phyloP scores from a whole-genome alignment of 179 eudicot genomes.

The Silene noctiflora region DNA sequence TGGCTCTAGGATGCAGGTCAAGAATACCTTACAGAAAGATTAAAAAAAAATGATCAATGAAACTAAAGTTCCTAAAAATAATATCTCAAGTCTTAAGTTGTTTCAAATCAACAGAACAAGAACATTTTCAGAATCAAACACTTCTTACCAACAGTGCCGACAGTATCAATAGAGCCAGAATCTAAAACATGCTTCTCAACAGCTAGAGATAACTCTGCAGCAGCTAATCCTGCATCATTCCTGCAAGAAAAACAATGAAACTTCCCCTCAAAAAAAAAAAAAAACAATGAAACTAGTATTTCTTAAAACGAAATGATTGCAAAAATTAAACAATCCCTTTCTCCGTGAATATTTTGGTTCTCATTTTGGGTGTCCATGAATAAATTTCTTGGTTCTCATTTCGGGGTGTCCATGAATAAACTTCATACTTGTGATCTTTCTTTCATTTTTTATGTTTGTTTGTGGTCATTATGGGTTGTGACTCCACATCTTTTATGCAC shows the following conservation, averaged over 20 bases:
- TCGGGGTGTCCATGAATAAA: no score
- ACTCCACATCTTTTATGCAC: no score
- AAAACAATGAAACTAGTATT: not conserved
- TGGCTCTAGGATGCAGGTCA: slow-evolving; percentile 94
- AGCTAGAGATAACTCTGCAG: slow-evolving; percentile 86
- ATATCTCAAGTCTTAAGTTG: not conserved
- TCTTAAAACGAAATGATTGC: not conserved
- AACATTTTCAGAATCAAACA: not conserved
- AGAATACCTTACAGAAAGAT: slow-evolving; percentile 55
- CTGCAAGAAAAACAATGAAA: slow-evolving; percentile 33
- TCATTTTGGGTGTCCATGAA: no score
- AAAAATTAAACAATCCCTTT: not conserved
- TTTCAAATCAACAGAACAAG: not conserved
- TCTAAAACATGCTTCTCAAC: slow-evolving; percentile 90
- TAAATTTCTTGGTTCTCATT: no score
- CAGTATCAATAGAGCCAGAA: slow-evolving; percentile 91
- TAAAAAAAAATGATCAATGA: not conserved
- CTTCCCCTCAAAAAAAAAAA: not conserved
- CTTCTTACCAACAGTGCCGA: slow-evolving; percentile 80
- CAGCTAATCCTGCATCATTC: slow-evolving; percentile 97
- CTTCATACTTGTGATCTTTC: no score
- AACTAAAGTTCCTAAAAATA: not conserved
- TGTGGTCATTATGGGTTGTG: no score
- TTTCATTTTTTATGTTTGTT: no score
- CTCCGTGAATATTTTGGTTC: no score